Evolutionary conservation across 768 basidiomycete genomes (phyloP).

Genomic region (Boletus subcaerulescens): DNA sequence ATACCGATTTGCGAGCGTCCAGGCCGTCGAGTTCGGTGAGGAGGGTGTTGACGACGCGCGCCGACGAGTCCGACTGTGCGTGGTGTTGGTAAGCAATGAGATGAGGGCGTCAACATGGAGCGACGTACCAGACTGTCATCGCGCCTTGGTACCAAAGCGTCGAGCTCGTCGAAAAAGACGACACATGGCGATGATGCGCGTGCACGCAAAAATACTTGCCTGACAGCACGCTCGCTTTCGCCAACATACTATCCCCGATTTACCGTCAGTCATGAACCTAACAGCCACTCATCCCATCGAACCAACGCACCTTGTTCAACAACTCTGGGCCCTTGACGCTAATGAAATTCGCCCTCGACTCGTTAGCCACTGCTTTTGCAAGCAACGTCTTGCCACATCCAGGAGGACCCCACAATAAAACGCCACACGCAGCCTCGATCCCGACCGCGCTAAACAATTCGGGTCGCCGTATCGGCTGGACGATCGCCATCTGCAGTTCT

Average conservation of each 20-base stretch:
- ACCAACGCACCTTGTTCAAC: slow-evolving; percentile 78
- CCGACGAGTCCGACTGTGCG: slow-evolving; percentile 78
- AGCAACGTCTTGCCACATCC: slow-evolving; percentile 97
- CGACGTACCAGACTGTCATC: slow-evolving; percentile 80
- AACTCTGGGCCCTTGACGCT: slow-evolving; percentile 97
- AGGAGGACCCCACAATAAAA: slow-evolving; percentile 97
- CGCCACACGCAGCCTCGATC: slow-evolving; percentile 89
- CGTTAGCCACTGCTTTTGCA: slow-evolving; percentile 98
- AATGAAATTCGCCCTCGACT: slow-evolving; percentile 94
- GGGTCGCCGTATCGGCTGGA: slow-evolving; percentile 88
- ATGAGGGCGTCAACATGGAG: not conserved
- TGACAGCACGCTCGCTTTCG: slow-evolving; percentile 92
- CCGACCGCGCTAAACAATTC: slow-evolving; percentile 88
- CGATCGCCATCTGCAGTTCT: slow-evolving; percentile 96
- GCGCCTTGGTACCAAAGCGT: slow-evolving; percentile 85
- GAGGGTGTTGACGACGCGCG: slow-evolving; percentile 87
- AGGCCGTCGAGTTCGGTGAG: slow-evolving; percentile 93
- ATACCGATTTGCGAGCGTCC: slow-evolving; percentile 80
- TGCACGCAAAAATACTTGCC: slow-evolving; percentile 92
- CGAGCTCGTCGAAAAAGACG: slow-evolving; percentile 94
- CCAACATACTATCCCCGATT: slow-evolving; percentile 77
- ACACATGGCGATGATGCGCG: slow-evolving; percentile 92
- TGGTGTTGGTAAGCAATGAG: too few relatives aligned
- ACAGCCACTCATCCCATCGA: not conserved
- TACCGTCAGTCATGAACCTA: not conserved